phyloP scores from a whole-genome alignment of 2,329 filamentous ascomycete species.

The Coniella lustricola region DNA sequence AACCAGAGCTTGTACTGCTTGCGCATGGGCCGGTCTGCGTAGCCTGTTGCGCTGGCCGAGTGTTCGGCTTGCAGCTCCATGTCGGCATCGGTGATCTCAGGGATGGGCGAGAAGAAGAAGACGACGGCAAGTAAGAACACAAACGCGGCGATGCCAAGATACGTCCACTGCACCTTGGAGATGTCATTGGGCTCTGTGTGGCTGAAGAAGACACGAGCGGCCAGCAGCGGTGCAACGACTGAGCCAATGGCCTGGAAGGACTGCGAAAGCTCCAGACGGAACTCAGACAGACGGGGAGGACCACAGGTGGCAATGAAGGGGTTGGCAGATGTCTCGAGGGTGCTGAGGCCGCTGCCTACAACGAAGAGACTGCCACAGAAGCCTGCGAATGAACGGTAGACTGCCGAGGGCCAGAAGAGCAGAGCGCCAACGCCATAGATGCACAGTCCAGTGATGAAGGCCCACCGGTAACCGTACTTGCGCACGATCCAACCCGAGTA shows the following conservation, averaged over 20 bases:
- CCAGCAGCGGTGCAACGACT: conserved; percentile 63
- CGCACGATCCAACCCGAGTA: conserved; percentile 57
- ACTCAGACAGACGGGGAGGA: conserved; percentile 61
- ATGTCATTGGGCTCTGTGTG: conserved; percentile 48
- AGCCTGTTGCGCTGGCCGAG: conserved; percentile 35
- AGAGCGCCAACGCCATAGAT: conserved; percentile 54
- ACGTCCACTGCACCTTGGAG: conserved; percentile 65
- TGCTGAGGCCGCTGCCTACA: conserved; percentile 63
- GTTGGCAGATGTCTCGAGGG: conserved; percentile 69
- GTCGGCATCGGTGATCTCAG: conserved; percentile 63
- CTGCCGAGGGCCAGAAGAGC: conserved; percentile 46
- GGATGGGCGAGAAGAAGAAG: conserved; percentile 60
- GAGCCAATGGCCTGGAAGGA: conserved; percentile 68
- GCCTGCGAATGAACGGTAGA: conserved; percentile 59
- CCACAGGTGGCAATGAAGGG: conserved; percentile 52
- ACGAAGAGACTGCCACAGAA: conserved; percentile 66
- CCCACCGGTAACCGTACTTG: conserved; percentile 53
- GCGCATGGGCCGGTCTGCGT: conserved; percentile 52
- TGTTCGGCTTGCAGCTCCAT: conserved; percentile 53
- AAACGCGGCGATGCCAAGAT: conserved; percentile 63
- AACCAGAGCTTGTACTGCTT: conserved; percentile 70
- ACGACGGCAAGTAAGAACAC: conserved; percentile 57
- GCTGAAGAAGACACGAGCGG: conserved; percentile 64
- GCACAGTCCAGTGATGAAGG: conserved; percentile 57
- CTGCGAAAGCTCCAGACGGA: conserved; percentile 68